Base-by-base conservation (phyloP, 495 filamentous ascomycete genomes). In the Letharia columbiana region DNA sequence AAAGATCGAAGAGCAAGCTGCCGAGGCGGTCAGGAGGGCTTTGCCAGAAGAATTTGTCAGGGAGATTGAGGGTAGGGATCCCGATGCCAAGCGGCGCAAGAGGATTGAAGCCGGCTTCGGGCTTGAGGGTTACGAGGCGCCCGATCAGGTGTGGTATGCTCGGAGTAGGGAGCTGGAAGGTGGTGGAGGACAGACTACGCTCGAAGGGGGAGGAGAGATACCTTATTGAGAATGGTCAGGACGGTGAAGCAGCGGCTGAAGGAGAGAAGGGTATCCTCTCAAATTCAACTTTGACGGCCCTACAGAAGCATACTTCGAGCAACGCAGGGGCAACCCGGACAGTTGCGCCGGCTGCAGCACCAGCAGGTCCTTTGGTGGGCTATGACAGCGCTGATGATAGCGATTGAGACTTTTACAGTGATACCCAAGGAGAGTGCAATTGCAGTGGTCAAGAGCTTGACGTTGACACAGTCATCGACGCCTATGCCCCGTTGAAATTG, bases 1-100 rank as follows among this genome's bases (percentile, higher is more conserved):
- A 44, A 81, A 87, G 23, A 86, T 99, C 61, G 95, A 99, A 76
- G 95, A 99, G 75, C 93, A 97, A 76, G 95, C 95, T n/a, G 95
- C 94, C 0, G 95, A 97, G 72, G 95, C 95, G 13, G 91, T 99
- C 49, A 81, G 95, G 33, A 81, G 87, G 50, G 94, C 95, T 10
- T 77, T 99, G n/a, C 95, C 95, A 0, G 91, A 87, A 2, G 91
- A 89, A 35, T 98, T 91, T 71, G 89, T 99, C 2, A 90, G 91
- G 0, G 91, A 99, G 77, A 86, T 98, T 62, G 95, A 99, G 75
- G 95, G 94, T 13, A 85, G 88, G 42, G 91, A 96, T 69, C 88
- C 88, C 4, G 89, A 93, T 69, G 89, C 90, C 50, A 82, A 85
- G 72, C 97, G 95, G 78, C 80, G 91, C 71, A 85, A 92, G 75